Conservation (phyloP, 768 basidiomycete species). For the Naematelia aurantialba region DNA sequence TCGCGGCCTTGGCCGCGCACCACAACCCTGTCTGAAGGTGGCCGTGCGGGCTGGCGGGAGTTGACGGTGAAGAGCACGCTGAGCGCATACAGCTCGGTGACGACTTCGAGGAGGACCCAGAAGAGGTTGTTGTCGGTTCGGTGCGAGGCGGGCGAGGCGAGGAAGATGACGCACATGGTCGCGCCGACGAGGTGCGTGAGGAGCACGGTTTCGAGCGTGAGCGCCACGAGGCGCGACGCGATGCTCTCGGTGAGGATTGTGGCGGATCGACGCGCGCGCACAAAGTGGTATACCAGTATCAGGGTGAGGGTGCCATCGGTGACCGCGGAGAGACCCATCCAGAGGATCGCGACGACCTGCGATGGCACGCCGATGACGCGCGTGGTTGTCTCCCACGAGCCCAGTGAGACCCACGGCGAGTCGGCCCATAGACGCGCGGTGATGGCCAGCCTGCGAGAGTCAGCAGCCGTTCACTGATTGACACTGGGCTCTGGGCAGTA, state of each 20-base stretch:
- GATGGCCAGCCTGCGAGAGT: constrained; percentile 32
- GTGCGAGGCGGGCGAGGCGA: constrained; percentile 30
- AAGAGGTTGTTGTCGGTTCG: constrained; percentile 36
- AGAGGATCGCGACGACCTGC: constrained; percentile 42
- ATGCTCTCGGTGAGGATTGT: constrained; percentile 15
- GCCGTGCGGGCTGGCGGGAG: constrained; percentile 10
- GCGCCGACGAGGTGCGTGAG: constrained; percentile 42
- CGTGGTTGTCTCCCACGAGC: constrained; percentile 10
- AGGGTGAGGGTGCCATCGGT: constrained; percentile 37
- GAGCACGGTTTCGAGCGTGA: constrained; percentile 45
- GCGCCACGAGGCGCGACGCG: constrained; percentile 24
- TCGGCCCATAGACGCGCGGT: constrained; percentile 39
- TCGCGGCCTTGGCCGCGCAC: no score
- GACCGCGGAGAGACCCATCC: constrained; percentile 45
- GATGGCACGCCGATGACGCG: constrained; percentile 37
- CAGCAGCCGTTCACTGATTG: not conserved
- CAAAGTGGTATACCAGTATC: constrained; percentile 29
- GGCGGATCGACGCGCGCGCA: constrained; percentile 17
- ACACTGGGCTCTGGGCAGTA: not conserved
- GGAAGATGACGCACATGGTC: constrained; percentile 42
- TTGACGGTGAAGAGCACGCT: constrained; percentile 45
- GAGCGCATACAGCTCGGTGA: constrained; percentile 43
- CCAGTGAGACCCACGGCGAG: constrained; percentile 29
- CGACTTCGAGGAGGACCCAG: constrained; percentile 42
- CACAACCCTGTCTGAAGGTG: no score